Conservation (phyloP, 1,139 yeast genomes). For the Lodderomyces margitis region DNA sequence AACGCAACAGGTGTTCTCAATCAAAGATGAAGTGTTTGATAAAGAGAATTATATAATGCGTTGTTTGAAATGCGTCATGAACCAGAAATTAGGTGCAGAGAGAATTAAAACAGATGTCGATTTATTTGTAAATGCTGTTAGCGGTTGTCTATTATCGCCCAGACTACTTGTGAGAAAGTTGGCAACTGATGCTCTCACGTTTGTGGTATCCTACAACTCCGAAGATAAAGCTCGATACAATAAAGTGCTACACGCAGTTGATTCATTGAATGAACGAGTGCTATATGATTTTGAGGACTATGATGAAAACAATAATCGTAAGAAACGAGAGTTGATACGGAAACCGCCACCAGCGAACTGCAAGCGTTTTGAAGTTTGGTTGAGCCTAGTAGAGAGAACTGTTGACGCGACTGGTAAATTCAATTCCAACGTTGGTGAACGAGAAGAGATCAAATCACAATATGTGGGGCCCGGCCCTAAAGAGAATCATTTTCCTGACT, state of each 20-base stretch:
- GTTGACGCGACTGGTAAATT: conserved; percentile 82
- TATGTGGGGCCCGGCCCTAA: conserved; percentile 26
- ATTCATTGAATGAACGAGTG: conserved; percentile 57
- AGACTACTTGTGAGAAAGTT: conserved; percentile 72
- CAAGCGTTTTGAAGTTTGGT: conserved; percentile 83
- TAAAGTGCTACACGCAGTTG: conserved; percentile 63
- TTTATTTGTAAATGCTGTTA: conserved; percentile 40
- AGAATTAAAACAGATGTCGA: conserved; percentile 42
- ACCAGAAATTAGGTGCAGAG: conserved; percentile 45
- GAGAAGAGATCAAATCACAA: conserved; percentile 71
- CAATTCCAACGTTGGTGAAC: conserved; percentile 90
- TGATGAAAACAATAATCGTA: conserved; percentile 9
- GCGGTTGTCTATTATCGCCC: conserved; percentile 51
- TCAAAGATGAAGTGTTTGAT: conserved; percentile 46
- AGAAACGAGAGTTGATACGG: conserved; percentile 32
- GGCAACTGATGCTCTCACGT: conserved; percentile 72
- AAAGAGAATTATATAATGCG: conserved; percentile 47
- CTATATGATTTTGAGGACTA: conserved; percentile 48
- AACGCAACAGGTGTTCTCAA: conserved; percentile 34
- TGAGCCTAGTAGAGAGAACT: conserved; percentile 67
- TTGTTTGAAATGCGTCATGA: conserved; percentile 49
- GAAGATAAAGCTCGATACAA: conserved; percentile 51
- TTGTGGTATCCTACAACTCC: conserved; percentile 43
- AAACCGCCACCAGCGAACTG: conserved; percentile 39
- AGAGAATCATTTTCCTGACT: conserved; percentile 76